Evolutionary conservation across 2,329 filamentous ascomycete genomes (phyloP).

Genomic region (Aphanoascus verrucosus): DNA sequence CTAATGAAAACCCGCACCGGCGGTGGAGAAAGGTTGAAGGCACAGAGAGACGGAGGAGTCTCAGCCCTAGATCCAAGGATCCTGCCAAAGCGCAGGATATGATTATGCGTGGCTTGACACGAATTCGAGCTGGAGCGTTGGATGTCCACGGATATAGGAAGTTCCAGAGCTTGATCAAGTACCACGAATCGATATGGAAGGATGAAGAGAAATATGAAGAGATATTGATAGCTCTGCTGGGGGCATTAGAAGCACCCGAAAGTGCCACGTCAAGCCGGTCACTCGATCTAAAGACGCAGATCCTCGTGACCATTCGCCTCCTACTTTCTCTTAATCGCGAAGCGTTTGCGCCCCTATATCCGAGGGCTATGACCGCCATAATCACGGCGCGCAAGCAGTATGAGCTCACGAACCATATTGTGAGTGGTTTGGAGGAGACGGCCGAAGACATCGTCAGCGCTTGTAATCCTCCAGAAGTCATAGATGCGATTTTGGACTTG

Average conservation of each 20-base stretch:
- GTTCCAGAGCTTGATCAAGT: slow-evolving; percentile 32
- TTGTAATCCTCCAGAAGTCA: slow-evolving; percentile 22
- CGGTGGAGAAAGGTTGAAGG: slow-evolving; percentile 27
- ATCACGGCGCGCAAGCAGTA: slow-evolving; percentile 31
- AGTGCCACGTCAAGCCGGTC: slow-evolving; percentile 20
- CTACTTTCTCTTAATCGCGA: slow-evolving; percentile 30
- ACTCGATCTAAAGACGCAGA: slow-evolving; percentile 33
- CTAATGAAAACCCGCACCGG: slow-evolving; percentile 22
- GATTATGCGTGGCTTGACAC: slow-evolving; percentile 29
- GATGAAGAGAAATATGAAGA: slow-evolving; percentile 30
- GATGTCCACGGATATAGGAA: slow-evolving; percentile 36
- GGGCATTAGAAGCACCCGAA: slow-evolving; percentile 27
- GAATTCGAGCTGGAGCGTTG: slow-evolving; percentile 28
- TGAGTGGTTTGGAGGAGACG: slow-evolving; percentile 32
- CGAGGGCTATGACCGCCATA: slow-evolving; percentile 28
- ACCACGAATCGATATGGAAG: slow-evolving; percentile 27
- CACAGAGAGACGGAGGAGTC: slow-evolving; percentile 24
- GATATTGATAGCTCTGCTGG: slow-evolving; percentile 30
- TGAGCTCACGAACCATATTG: slow-evolving; percentile 31
- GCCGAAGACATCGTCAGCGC: slow-evolving; percentile 27
- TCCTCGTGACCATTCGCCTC: slow-evolving; percentile 33
- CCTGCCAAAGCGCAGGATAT: slow-evolving; percentile 29
- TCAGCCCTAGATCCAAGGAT: slow-evolving; percentile 32
- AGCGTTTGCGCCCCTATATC: slow-evolving; percentile 28
- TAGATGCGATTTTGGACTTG: slow-evolving; percentile 28